Evolutionary conservation across 2,329 filamentous ascomycete genomes (phyloP).

Genomic region (Ophiostoma tasmaniense): DNA sequence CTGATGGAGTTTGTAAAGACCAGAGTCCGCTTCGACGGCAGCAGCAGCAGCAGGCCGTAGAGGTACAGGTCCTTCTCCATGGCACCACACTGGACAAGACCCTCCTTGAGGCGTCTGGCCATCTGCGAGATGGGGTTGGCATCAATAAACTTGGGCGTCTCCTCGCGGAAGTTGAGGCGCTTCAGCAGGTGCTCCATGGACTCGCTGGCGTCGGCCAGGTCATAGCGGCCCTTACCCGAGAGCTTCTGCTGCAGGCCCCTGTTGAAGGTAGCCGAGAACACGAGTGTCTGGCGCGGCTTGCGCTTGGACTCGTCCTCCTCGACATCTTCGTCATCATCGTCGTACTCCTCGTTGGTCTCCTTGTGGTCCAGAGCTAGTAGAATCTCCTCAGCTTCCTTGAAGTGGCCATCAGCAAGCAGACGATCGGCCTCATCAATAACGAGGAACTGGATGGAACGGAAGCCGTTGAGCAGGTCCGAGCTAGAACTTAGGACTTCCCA

Average conservation of each 20-base stretch:
- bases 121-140: slow-evolving; percentile 84
- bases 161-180: slow-evolving; percentile 78
- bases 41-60: slow-evolving; percentile 76
- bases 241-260: slow-evolving; percentile 87
- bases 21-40: slow-evolving; percentile 70
- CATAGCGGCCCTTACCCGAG: slow-evolving; percentile 62
- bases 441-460: slow-evolving; percentile 69
- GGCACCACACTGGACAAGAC: slow-evolving; percentile 81
- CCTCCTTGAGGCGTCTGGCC: slow-evolving; percentile 77
- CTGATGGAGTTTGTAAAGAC: slow-evolving; percentile 96
- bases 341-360: slow-evolving; percentile 49
- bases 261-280: slow-evolving; percentile 95
- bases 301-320: slow-evolving; percentile 18
- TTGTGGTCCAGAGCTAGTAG: slow-evolving; percentile 67
- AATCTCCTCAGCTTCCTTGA: slow-evolving; percentile 89
- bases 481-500: slow-evolving; percentile 89
- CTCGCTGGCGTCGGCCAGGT: slow-evolving; percentile 63
- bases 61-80: slow-evolving; percentile 97
- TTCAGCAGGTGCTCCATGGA: slow-evolving; percentile 90
- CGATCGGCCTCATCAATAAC: slow-evolving; percentile 93
- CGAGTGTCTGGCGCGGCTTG: slow-evolving; percentile 68
- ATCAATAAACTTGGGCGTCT: slow-evolving; percentile 83
- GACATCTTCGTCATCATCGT: slow-evolving; percentile 37
- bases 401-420: slow-evolving; percentile 83
- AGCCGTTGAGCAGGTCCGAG: slow-evolving; percentile 56